Percentiles rank a stretch among this genome's conserved stretches.
Conservation (phyloP, 495 filamentous ascomycete species). For the Xylaria venustula region DNA sequence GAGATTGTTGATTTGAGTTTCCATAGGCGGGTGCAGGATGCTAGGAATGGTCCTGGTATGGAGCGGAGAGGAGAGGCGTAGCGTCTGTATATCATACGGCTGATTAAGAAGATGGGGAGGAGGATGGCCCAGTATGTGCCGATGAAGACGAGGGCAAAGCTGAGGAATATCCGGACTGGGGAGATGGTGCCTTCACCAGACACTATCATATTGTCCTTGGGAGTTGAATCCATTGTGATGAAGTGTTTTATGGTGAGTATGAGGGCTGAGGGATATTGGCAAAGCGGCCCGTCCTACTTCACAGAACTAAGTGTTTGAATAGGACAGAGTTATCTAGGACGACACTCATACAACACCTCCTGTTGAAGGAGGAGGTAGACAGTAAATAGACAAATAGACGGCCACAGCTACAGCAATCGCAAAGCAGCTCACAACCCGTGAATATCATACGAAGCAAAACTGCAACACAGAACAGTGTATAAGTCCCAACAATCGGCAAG, state of each 20-base stretch:
- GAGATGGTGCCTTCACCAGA: constrained; percentile 27
- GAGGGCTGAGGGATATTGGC: not conserved
- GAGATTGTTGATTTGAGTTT: constrained; percentile 36
- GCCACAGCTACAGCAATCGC: constrained; percentile 5
- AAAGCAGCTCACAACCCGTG: constrained; percentile 16
- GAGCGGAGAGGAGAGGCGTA: constrained; percentile 46
- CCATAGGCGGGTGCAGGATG: constrained; percentile 49
- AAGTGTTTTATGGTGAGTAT: not conserved
- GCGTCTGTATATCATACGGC: constrained; percentile 37
- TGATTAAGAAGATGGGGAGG: constrained; percentile 28
- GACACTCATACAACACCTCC: constrained; percentile 14
- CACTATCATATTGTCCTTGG: constrained; percentile 20
- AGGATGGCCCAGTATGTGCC: constrained; percentile 36
- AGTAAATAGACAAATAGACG: constrained; percentile 1
- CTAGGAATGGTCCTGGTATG: constrained; percentile 51
- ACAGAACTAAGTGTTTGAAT: not conserved
- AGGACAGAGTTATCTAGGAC: not conserved
- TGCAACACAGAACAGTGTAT: not conserved
- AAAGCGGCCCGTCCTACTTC: not conserved
- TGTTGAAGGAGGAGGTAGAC: constrained; percentile 28
- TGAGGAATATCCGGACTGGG: constrained; percentile 28
- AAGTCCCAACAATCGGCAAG: constrained; percentile 9
- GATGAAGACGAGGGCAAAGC: constrained; percentile 26
- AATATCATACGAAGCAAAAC: not conserved
- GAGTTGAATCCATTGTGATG: constrained; percentile 5